A percentile compares a stretch with the other conserved stretches of the same genome.
Conservation (phyloP, 192 early-diverging fungal species). For the Coemansia sp. region DNA sequence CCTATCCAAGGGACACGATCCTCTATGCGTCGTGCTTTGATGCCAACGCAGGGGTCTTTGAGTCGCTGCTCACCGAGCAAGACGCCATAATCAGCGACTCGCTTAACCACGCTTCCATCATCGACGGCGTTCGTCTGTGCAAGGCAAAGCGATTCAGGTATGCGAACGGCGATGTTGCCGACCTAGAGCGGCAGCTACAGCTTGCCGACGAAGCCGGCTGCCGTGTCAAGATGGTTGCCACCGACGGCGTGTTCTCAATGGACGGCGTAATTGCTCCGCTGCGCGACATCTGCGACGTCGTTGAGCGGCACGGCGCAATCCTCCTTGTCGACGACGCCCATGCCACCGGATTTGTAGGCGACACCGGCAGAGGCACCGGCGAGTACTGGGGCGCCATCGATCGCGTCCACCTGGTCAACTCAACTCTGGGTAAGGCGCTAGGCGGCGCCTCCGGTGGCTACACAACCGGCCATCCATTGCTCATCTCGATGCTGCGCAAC, state of each 20-base stretch:
- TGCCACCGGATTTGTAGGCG: slow-evolving; percentile 69
- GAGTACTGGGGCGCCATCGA: slow-evolving; percentile 64
- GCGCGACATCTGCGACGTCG: slow-evolving; percentile 64
- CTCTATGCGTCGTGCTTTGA: slow-evolving; percentile 72
- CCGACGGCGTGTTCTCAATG: slow-evolving; percentile 71
- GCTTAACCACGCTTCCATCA: slow-evolving; percentile 65
- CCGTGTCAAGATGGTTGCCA: slow-evolving; percentile 66
- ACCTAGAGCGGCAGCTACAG: slow-evolving; percentile 63
- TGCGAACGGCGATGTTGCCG: slow-evolving; percentile 69
- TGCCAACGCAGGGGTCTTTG: slow-evolving; percentile 71
- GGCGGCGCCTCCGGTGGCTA: slow-evolving; percentile 60
- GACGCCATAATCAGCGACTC: slow-evolving; percentile 62
- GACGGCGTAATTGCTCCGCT: slow-evolving; percentile 69
- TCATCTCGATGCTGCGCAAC: slow-evolving; percentile 55
- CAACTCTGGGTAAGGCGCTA: slow-evolving; percentile 61
- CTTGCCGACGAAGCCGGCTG: slow-evolving; percentile 52
- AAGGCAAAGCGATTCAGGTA: slow-evolving; percentile 66
- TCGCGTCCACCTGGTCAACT: slow-evolving; percentile 62
- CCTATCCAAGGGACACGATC: slow-evolving; percentile 56
- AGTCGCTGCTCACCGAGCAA: slow-evolving; percentile 59
- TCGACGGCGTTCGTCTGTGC: slow-evolving; percentile 70
- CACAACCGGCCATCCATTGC: slow-evolving; percentile 47
- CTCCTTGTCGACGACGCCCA: slow-evolving; percentile 75
- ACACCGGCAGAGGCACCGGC: slow-evolving; percentile 64
- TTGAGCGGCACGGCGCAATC: slow-evolving; percentile 68